These are phyloP conservation scores for Aegilops speltoides DNA, from an alignment of 176 grass and related monocot genomes.

Conservation along the genomic window DNA sequence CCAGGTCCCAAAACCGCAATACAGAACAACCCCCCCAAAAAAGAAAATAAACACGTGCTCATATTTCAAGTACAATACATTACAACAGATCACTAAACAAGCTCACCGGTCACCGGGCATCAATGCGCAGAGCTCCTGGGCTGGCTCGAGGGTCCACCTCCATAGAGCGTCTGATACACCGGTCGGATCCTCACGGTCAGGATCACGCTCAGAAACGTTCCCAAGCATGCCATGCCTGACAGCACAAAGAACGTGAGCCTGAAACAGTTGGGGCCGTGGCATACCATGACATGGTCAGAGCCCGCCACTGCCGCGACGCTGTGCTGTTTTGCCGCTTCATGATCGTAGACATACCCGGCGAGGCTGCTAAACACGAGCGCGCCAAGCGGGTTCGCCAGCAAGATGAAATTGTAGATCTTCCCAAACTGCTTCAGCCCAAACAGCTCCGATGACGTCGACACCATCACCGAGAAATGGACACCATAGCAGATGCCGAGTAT, in stretches of 20 bases:
- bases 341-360: slow-evolving; percentile 77
- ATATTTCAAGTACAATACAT: slow-evolving; percentile 1
- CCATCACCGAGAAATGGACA: slow-evolving; percentile 70
- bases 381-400: slow-evolving; percentile 68
- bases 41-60: neutral
- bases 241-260: slow-evolving; percentile 83
- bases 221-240: slow-evolving; percentile 54
- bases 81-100: neutral
- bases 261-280: slow-evolving; percentile 81
- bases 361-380: slow-evolving; percentile 72
- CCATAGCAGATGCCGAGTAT: slow-evolving; percentile 78
- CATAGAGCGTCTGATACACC: slow-evolving; percentile 91
- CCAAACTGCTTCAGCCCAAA: slow-evolving; percentile 93
- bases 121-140: slow-evolving; percentile 62
- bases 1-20: neutral
- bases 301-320: slow-evolving; percentile 22
- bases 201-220: slow-evolving; percentile 69
- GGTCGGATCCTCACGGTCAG: slow-evolving; percentile 66
- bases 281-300: slow-evolving; percentile 42
- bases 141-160: slow-evolving; percentile 58
- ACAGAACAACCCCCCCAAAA: neutral
- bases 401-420: slow-evolving; percentile 79
- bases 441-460: slow-evolving; percentile 84
- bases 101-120: neutral
- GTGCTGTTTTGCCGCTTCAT: slow-evolving; percentile 64